These are phyloP conservation scores for Pythium angustatum DNA, from an alignment of 352 stramenopile species.

Conservation along the genomic window DNA sequence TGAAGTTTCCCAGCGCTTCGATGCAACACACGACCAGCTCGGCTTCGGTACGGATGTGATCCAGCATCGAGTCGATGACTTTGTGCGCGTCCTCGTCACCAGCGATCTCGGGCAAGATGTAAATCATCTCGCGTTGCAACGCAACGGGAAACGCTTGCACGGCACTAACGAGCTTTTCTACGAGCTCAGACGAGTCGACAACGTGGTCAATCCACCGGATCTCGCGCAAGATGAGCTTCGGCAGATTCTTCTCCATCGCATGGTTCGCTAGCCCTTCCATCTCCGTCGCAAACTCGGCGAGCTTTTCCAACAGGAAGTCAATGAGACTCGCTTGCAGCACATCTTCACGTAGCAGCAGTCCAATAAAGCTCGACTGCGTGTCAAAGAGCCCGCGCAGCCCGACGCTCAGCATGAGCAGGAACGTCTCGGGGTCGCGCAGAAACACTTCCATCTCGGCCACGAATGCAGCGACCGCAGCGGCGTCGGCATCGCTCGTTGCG, in stretches of 20 bases:
- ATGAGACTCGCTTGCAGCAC: conserved; percentile 45
- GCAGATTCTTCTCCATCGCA: conserved; percentile 51
- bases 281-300: conserved; percentile 47
- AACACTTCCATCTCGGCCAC: conserved; percentile 42
- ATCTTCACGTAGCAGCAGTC: conserved; percentile 55
- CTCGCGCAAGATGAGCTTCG: conserved; percentile 65
- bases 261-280: conserved; percentile 27
- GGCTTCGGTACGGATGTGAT: conserved; percentile 53
- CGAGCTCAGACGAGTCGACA: conserved; percentile 41
- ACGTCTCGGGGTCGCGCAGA: conserved; percentile 37
- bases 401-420: conserved; percentile 53
- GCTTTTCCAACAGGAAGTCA: conserved; percentile 55
- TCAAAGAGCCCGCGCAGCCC: conserved; percentile 44
- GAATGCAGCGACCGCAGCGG: conserved; percentile 30
- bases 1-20: conserved; percentile 66
- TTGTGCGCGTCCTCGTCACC: conserved; percentile 45
- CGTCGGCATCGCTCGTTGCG: conserved; percentile 24
- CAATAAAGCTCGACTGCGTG: conserved; percentile 53
- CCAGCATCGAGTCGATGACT: conserved; percentile 51
- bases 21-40: conserved; percentile 56
- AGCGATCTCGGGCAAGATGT: conserved; percentile 64
- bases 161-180: conserved; percentile 54
- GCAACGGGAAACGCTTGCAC: conserved; percentile 43
- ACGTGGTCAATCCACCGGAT: conserved; percentile 64
- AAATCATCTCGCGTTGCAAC: conserved; percentile 66